Evolutionary conservation across 2,329 filamentous ascomycete species (phyloP).

Genomic region (Phaeophleospora eucalypticola): DNA sequence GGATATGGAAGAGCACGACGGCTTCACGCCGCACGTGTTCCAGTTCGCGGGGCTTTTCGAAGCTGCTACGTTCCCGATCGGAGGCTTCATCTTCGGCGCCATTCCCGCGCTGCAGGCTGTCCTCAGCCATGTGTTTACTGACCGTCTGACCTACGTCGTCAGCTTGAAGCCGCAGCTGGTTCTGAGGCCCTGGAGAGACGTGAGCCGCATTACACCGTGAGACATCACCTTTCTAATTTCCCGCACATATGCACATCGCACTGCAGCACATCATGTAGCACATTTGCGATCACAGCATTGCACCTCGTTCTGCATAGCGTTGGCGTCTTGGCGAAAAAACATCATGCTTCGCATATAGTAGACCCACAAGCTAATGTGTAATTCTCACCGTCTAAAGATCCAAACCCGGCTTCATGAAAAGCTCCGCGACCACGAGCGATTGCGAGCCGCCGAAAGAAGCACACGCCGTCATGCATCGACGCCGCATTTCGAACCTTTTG

Average conservation of each 20-base stretch:
- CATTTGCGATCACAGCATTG: too few relatives aligned
- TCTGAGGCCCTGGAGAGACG: conserved; percentile 14
- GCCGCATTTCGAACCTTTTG: conserved; percentile 8
- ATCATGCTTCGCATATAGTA: background rate
- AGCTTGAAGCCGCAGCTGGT: conserved; percentile 59
- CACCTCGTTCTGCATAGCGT: conserved; percentile 2
- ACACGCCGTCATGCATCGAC: background rate
- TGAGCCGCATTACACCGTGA: conserved; percentile 20
- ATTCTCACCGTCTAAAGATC: conserved; percentile 6
- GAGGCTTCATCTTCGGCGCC: conserved; percentile 64
- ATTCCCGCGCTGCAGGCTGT: conserved; percentile 66
- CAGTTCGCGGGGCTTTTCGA: conserved; percentile 52
- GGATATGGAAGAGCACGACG: conserved; percentile 47
- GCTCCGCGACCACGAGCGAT: background rate
- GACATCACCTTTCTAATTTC: conserved; percentile 4
- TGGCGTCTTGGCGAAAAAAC: background rate
- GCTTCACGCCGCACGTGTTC: conserved; percentile 25
- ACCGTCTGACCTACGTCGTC: conserved; percentile 66
- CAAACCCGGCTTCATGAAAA: background rate
- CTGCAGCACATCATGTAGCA: too few relatives aligned
- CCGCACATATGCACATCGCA: background rate
- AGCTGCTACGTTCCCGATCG: conserved; percentile 62
- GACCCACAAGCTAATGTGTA: conserved; percentile 6
- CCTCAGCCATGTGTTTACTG: conserved; percentile 65
- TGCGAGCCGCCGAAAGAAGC: background rate